Conservation (phyloP, 2,329 filamentous ascomycete species). For the Diaporthe helianthi region DNA sequence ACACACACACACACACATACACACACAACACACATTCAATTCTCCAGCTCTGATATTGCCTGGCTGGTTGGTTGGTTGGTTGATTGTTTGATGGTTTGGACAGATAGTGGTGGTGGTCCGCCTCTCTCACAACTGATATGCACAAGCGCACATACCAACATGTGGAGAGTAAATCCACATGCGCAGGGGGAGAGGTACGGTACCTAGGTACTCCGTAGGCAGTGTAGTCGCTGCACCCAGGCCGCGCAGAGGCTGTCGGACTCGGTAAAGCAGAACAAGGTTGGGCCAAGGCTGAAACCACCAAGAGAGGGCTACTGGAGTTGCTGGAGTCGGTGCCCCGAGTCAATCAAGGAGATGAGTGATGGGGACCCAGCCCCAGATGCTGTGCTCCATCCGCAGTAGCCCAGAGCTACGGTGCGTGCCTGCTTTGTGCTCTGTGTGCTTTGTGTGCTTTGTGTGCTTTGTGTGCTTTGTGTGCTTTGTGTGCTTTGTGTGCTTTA, state of each 20-base stretch:
- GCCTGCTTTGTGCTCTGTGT: no score
- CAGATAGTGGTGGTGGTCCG: neutral
- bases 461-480: no score
- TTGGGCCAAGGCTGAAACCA: slow-evolving; percentile 24
- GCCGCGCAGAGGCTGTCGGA: slow-evolving; percentile 9
- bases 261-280: slow-evolving; percentile 23
- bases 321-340: slow-evolving; percentile 10
- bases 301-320: neutral
- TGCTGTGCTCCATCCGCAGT: slow-evolving; percentile 20
- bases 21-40: neutral
- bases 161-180: neutral
- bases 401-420: slow-evolving; percentile 17
- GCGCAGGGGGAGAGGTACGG: neutral
- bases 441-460: no score
- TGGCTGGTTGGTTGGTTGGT: neutral
- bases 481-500: no score
- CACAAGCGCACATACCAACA: neutral
- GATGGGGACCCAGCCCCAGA: slow-evolving; percentile 24
- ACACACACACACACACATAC: neutral
- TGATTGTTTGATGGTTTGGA: no score
- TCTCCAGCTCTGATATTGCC: neutral
- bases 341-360: slow-evolving; percentile 27
- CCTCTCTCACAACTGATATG: neutral
- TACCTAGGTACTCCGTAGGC: no score
- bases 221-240: neutral